Evolutionary conservation across 2,329 filamentous ascomycete genomes (phyloP).

Genomic region (Phialophora macrospora): DNA sequence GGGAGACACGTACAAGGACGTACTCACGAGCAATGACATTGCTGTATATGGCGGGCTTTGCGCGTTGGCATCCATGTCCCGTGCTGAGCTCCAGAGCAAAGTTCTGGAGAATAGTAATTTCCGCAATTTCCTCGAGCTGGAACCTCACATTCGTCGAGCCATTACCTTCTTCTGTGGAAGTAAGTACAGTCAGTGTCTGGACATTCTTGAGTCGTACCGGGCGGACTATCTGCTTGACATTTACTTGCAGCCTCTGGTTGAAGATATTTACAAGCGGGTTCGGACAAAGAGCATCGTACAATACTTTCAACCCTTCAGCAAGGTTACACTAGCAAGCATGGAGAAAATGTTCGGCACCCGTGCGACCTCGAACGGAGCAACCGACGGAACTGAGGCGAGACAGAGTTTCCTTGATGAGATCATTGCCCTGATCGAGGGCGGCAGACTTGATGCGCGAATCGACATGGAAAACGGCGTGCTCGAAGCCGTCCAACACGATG

Average conservation of each 20-base stretch:
- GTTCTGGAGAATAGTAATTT: slow-evolving; percentile 84
- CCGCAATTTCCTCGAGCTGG: slow-evolving; percentile 85
- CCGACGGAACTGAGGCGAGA: slow-evolving; percentile 37
- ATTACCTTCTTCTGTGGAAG: slow-evolving; percentile 87
- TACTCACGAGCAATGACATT: slow-evolving; percentile 83
- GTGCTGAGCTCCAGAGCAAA: slow-evolving; percentile 71
- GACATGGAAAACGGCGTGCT: slow-evolving; percentile 83
- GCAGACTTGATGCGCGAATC: slow-evolving; percentile 75
- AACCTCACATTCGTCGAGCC: slow-evolving; percentile 91
- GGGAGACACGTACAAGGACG: slow-evolving; percentile 66
- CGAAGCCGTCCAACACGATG: slow-evolving; percentile 69
- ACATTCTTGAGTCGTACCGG: slow-evolving; percentile 79
- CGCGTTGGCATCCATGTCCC: slow-evolving; percentile 86
- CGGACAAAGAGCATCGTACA: slow-evolving; percentile 91
- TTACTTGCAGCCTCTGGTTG: slow-evolving; percentile 76
- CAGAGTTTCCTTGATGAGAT: slow-evolving; percentile 64
- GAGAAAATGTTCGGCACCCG: slow-evolving; percentile 73
- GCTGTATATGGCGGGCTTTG: slow-evolving; percentile 90
- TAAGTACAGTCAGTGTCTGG: slow-evolving; percentile 83
- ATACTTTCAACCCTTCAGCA: slow-evolving; percentile 88
- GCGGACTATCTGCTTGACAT: slow-evolving; percentile 90
- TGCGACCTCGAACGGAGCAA: slow-evolving; percentile 51
- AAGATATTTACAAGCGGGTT: slow-evolving; percentile 72
- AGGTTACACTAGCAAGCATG: slow-evolving; percentile 80
- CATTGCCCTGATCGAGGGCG: slow-evolving; percentile 73